Base-by-base conservation (phyloP, 345 rosid genomes). In the Murraya koenigii region DNA sequence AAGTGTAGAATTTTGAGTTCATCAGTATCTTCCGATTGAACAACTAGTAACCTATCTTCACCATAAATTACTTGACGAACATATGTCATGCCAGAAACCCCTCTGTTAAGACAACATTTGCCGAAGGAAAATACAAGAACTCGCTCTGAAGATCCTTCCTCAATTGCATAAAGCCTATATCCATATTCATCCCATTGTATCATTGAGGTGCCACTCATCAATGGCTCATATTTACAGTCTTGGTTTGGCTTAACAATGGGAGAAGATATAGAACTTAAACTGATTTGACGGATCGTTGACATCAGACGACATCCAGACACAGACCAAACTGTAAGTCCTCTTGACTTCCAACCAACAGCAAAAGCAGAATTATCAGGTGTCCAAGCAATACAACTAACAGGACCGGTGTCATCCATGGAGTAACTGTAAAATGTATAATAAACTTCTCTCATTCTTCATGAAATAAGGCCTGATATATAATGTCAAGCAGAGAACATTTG, bases 101-200 rank as follows among this genome's bases (percentile, higher is more conserved):
- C 98, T 86, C 97, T 87, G 81, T 85, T 91, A 71, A 94, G 91
- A 83, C 99, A 96, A 86, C 98, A 96, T 82, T 91, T 96, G 36
- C 97, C 97, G 83, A 96, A 96, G 23, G 98, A 91, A 91, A 96
- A 96, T 75, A 89, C 94, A 79, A 96, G 87, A 80, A 96, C 86
- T 84, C 97, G 90, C 77, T 92, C 98, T 71, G 85, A 79, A 65
- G 97, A 89, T 70, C 90, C 90, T 89, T 90, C 95, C 84, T 96
- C 99, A 81, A 91, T 85, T 72, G 93, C 98, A 82, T 89, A 96
- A 63, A 96, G 91, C 85, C 88, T 89, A 80, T 94, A 96, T 59
- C 98, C 98, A 86, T 82, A 87, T 85, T 92, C 98, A 86, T 94
- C 99, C 98, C 99, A 96, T 87, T 94, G 99, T 85, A 92, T 81